Evolutionary conservation across 176 grass and related monocot species (phyloP), one percentile per base, ranked within the genome.

Genomic region (Thinopyrum elongatum): DNA sequence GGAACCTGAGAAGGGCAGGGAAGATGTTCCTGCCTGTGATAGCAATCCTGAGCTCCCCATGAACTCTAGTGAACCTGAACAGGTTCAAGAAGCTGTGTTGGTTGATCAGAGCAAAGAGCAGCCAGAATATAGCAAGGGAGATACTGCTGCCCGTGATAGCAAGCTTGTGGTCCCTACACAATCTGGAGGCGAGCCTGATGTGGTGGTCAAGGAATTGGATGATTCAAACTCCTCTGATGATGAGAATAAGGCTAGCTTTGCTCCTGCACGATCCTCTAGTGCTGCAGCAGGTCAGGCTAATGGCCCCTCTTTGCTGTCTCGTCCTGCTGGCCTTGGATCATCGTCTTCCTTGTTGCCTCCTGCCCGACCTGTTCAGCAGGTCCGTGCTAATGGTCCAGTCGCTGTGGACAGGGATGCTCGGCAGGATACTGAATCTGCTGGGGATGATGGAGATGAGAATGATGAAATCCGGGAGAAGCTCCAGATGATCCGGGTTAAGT

Each of bases 401-500:
- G 1, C 74, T 19, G 69, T 81, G 81, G 78, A 82, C 55, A 90
- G 86, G 79, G 83, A 88, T 26, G 65, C 55, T 73, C 93, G 62
- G 74, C 81, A 73, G 63, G 81, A 80, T 82, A 73, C 77, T 79
- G 84, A 92, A 42, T 78, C 86, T 64, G 36, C 81, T 66, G 88
- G 29, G 84, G 93, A 91, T 59, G 89, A 87, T 65, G 81, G 82
- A 78, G 93, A 93, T 65, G 95, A 92, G 81, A 88, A 91, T 87
- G 92, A 95, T 92, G 96, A 95, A 63, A 89, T 90, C 59, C 89
- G 89, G 76, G 88, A 98, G 86, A 98, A 98, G 80, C 96, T 98
- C 71, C 93, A 95, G 79, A 90, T 91, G 86, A 98, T 95, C 63
- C 88, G 93, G 29, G 93, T 98, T 34, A 95, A 95, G 42, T 98